Conservation (phyloP, 768 basidiomycete genomes). For the Tephrocybe rancida region DNA sequence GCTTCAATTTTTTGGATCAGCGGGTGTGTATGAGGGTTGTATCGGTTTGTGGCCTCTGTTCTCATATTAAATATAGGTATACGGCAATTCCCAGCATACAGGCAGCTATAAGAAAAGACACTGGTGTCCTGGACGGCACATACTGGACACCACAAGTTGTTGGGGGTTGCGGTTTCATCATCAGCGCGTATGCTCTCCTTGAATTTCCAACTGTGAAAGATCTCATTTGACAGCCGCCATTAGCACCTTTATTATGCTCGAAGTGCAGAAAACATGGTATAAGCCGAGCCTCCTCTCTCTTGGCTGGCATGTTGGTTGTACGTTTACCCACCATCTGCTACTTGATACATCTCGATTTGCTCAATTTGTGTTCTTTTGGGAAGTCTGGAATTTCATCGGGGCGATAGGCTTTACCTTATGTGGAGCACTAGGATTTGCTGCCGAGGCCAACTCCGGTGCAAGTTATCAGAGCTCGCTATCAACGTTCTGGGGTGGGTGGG, state of each 20-base stretch:
- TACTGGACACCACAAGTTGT: conserved; percentile 68
- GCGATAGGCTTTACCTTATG: conserved; percentile 60
- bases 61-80: conserved; percentile 27
- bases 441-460: conserved; percentile 28
- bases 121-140: conserved; percentile 43
- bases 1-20: conserved; percentile 67
- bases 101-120: conserved; percentile 25
- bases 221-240: not conserved
- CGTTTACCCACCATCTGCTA: conserved; percentile 6
- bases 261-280: conserved; percentile 58
- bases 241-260: conserved; percentile 46
- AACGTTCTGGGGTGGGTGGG: conserved; percentile 66
- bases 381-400: conserved; percentile 64
- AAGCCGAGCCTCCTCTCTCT: conserved; percentile 41
- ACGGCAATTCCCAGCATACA: conserved; percentile 40
- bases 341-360: too few species aligned
- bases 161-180: conserved; percentile 61
- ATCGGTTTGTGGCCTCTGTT: not conserved
- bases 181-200: conserved; percentile 40
- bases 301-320: conserved; percentile 58
- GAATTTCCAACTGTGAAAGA: not conserved
- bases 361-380: too few species aligned
- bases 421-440: conserved; percentile 56
- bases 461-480: conserved; percentile 54
- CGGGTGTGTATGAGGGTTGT: conserved; percentile 30